Evolutionary conservation across 2,329 filamentous ascomycete species (phyloP).

Genomic region (Hymenoscyphus linearis): DNA sequence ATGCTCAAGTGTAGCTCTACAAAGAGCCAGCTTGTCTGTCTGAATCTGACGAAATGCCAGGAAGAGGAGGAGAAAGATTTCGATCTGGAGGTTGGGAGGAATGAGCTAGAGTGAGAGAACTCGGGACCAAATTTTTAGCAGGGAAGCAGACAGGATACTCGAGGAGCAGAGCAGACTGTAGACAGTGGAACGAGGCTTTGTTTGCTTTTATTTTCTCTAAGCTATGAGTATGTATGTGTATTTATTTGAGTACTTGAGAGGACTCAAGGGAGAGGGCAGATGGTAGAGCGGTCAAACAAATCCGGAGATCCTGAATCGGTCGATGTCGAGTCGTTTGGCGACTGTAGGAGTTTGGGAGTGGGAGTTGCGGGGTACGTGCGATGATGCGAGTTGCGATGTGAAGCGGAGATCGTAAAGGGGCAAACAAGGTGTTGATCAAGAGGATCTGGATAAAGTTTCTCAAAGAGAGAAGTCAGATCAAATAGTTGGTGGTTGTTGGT

Average conservation of each 20-base stretch:
- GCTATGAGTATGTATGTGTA: constrained; percentile 31
- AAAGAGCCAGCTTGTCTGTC: constrained; percentile 22
- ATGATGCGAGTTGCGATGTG: no score
- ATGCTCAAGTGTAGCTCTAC: constrained; percentile 22
- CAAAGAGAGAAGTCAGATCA: neutral
- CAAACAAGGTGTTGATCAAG: neutral
- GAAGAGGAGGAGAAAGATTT: constrained; percentile 6
- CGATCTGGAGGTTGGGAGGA: constrained; percentile 17
- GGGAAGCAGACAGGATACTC: constrained; percentile 17
- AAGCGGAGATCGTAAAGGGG: neutral
- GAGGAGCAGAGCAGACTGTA: constrained; percentile 17
- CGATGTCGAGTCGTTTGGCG: constrained; percentile 11
- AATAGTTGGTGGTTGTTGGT: neutral
- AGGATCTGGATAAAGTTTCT: neutral
- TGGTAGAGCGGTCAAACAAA: constrained; percentile 21
- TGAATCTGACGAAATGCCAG: constrained; percentile 7
- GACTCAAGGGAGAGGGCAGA: constrained; percentile 22
- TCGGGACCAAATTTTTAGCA: constrained; percentile 13
- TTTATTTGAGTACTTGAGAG: constrained; percentile 35
- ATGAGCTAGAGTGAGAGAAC: constrained; percentile 30
- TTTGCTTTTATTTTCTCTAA: constrained; percentile 47
- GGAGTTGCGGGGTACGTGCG: neutral
- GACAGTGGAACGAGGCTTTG: constrained; percentile 30
- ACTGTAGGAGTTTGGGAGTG: constrained; percentile 11
- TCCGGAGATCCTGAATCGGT: constrained; percentile 12